These are phyloP conservation scores for Phytopythium boreale DNA, from an alignment of 352 stramenopile genomes.

Conservation along the genomic window DNA sequence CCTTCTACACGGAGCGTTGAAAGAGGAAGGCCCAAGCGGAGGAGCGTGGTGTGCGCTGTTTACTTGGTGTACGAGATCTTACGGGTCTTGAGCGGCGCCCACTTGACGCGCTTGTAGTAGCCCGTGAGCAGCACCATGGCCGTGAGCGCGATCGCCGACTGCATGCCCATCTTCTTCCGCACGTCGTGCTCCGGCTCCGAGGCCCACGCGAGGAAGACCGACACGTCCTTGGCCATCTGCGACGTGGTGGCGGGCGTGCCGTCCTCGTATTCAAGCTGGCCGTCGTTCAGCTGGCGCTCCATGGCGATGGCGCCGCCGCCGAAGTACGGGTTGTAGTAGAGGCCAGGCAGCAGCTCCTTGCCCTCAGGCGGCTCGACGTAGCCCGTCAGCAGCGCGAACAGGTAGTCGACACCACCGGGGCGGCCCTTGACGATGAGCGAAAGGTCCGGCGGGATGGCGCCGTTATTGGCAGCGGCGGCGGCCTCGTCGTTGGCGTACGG, in stretches of 20 bases:
- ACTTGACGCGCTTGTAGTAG: constrained; percentile 99
- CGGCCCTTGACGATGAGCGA: constrained; percentile 97
- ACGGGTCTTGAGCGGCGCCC: constrained; percentile 96
- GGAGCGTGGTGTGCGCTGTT: constrained; percentile 12
- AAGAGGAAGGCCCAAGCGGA: neutral
- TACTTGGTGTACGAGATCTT: constrained; percentile 98
- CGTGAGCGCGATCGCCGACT: constrained; percentile 91
- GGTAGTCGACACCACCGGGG: constrained; percentile 95
- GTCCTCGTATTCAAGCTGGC: constrained; percentile 97
- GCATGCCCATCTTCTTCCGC: constrained; percentile 97
- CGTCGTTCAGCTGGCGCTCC: constrained; percentile 96
- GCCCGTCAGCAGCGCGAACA: constrained; percentile 97
- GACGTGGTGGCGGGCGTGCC: constrained; percentile 96
- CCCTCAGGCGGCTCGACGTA: constrained; percentile 95
- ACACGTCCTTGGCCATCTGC: constrained; percentile 98
- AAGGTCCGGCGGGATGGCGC: constrained; percentile 96
- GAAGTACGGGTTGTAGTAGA: constrained; percentile 99
- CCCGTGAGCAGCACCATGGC: constrained; percentile 91
- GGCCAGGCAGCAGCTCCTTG: constrained; percentile 76
- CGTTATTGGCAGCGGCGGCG: constrained; percentile 96
- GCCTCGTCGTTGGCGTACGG: constrained; percentile 98
- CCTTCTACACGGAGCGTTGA: constrained; percentile 3
- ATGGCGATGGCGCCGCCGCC: constrained; percentile 97
- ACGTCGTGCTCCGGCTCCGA: constrained; percentile 97
- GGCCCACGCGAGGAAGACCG: constrained; percentile 96